phyloP scores from a whole-genome alignment of 495 filamentous ascomycete genomes.

The Aspergillus indologenus region DNA sequence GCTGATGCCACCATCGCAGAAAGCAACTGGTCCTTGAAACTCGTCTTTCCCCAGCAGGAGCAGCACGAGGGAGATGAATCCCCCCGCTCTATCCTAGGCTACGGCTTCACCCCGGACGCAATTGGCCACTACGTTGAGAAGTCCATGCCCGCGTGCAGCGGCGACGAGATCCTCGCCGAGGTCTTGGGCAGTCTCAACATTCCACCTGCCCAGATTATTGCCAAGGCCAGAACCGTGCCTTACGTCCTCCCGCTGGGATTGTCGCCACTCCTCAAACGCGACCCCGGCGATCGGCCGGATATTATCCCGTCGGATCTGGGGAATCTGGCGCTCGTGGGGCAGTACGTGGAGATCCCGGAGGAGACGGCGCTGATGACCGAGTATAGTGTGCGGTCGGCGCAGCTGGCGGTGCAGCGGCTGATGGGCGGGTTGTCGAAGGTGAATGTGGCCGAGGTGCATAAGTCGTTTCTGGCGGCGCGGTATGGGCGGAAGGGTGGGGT shows the following conservation, averaged over 20 bases:
- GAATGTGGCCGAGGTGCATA: background rate
- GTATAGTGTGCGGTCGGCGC: conserved; percentile 41
- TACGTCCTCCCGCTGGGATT: conserved; percentile 37
- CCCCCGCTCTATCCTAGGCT: conserved; percentile 36
- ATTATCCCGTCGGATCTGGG: conserved; percentile 30
- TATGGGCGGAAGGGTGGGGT: background rate
- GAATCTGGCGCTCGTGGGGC: conserved; percentile 41
- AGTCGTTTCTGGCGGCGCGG: background rate
- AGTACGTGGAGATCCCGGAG: conserved; percentile 40
- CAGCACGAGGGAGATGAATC: too few species aligned
- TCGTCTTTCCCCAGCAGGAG: conserved; percentile 39
- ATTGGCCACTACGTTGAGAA: conserved; percentile 37
- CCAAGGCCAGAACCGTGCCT: conserved; percentile 23
- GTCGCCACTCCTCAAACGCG: conserved; percentile 31
- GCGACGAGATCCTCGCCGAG: conserved; percentile 38
- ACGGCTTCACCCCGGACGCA: conserved; percentile 26
- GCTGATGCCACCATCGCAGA: conserved; percentile 32
- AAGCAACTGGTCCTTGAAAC: conserved; percentile 36
- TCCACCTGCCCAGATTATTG: conserved; percentile 14
- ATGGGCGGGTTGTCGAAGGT: conserved; percentile 11
- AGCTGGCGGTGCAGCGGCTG: conserved; percentile 34
- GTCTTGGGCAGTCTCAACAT: conserved; percentile 32
- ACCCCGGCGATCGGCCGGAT: conserved; percentile 28
- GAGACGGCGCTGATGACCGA: conserved; percentile 39
- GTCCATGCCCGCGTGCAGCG: conserved; percentile 36